Conservation (phyloP, 768 basidiomycete genomes). For the Dictyophora rubrovolvata region DNA sequence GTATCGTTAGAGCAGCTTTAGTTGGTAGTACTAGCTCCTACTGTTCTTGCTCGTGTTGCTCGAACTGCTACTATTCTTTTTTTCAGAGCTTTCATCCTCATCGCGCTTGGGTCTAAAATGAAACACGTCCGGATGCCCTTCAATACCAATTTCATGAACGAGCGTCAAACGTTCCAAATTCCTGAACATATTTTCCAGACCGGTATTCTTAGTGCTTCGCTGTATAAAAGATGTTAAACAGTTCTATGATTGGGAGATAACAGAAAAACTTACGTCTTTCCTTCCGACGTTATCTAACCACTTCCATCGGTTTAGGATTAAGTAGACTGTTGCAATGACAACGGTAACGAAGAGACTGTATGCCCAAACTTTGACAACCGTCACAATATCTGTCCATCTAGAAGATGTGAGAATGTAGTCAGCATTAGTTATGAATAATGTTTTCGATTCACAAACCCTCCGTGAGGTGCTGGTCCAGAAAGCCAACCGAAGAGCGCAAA, state of each 20-base stretch:
- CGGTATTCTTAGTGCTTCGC: conserved; percentile 25
- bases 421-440: conserved; percentile 9
- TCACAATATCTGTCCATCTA: conserved; percentile 30
- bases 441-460: conserved; percentile 14
- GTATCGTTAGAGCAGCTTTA: too few relatives aligned
- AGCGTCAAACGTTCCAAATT: conserved; percentile 31
- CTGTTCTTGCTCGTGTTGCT: background rate
- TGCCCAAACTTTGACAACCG: conserved; percentile 30
- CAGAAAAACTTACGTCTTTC: conserved; percentile 12
- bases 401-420: too few relatives aligned
- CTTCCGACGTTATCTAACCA: conserved; percentile 32
- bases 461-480: conserved; percentile 25
- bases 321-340: conserved; percentile 26
- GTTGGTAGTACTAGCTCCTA: background rate
- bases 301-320: conserved; percentile 27
- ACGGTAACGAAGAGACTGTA: conserved; percentile 32
- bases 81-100: background rate
- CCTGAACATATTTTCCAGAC: conserved; percentile 30
- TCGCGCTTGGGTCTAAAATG: background rate
- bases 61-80: background rate
- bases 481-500: conserved; percentile 34
- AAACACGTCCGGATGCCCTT: background rate
- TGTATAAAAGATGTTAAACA: conserved; percentile 5
- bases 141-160: conserved; percentile 23
- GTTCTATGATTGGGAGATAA: background rate